These are phyloP conservation scores for Pleomassaria siparia DNA, from an alignment of 2,329 filamentous ascomycete species.

Conservation along the genomic window DNA sequence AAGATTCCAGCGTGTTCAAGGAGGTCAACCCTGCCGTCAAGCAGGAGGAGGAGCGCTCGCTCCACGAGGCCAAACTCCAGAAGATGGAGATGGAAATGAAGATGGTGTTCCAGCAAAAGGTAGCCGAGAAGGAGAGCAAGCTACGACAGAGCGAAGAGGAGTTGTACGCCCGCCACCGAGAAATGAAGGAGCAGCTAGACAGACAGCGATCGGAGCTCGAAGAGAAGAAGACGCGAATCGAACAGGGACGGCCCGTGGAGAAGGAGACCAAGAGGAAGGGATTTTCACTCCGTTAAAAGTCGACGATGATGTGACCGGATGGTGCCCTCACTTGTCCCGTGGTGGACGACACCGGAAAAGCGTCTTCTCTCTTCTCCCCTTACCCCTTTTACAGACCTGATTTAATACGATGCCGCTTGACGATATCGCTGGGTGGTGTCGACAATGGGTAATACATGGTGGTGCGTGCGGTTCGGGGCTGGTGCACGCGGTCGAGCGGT, in stretches of 20 bases:
- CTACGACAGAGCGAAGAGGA: conserved; percentile 99
- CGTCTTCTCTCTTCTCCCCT: conserved; percentile 36
- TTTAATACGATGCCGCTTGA: conserved; percentile 44
- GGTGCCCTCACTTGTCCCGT: conserved; percentile 10
- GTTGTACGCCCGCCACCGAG: conserved; percentile 93
- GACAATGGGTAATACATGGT: conserved; percentile 40
- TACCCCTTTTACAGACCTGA: conserved; percentile 44
- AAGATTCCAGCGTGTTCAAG: conserved; percentile 99
- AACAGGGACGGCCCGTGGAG: conserved; percentile 93
- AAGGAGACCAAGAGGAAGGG: conserved; percentile 99
- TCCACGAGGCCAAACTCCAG: conserved; percentile 99
- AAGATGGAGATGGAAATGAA: conserved; percentile 99
- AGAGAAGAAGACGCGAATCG: conserved; percentile 95
- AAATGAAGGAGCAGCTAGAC: conserved; percentile 99
- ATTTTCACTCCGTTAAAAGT: conserved; percentile 86
- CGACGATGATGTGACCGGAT: conserved; percentile 10
- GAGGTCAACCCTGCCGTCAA: conserved; percentile 99
- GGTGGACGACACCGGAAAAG: conserved; percentile 31
- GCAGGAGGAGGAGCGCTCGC: conserved; percentile 96
- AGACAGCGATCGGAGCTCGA: conserved; percentile 92
- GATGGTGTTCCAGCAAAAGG: conserved; percentile 99
- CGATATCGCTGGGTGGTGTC: conserved; percentile 46
- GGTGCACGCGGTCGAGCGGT: conserved; percentile 26
- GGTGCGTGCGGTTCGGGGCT: conserved; percentile 30
- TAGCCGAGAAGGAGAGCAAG: conserved; percentile 99